A percentile compares a stretch with the other conserved stretches of the same genome.
phyloP scores from a whole-genome alignment of 805 yeast genomes.

The Ogataea haglerorum region DNA sequence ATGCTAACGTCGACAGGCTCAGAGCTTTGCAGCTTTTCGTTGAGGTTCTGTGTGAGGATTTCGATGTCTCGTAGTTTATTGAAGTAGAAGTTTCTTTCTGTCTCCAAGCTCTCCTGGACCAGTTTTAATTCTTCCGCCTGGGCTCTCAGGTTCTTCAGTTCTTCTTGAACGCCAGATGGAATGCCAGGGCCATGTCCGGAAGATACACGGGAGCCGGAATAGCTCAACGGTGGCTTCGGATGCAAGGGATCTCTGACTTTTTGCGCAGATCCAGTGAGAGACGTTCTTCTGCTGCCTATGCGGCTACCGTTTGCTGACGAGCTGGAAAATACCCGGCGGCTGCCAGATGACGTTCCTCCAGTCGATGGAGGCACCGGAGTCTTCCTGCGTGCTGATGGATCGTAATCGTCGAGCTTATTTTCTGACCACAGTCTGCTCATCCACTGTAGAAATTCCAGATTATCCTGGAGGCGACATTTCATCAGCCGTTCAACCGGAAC shows the following conservation, averaged over 20 bases:
- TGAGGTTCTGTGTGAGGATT: constrained; percentile 63
- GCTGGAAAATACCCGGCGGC: constrained; percentile 16
- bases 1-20: constrained; percentile 26
- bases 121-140: constrained; percentile 57
- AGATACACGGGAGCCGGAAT: constrained; percentile 6
- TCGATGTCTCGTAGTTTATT: constrained; percentile 88
- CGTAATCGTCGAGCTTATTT: constrained; percentile 68
- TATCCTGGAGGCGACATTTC: constrained; percentile 90
- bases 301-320: constrained; percentile 12
- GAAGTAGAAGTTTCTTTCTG: constrained; percentile 88
- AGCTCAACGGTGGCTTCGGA: constrained; percentile 7
- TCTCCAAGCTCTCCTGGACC: constrained; percentile 63
- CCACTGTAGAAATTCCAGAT: constrained; percentile 94
- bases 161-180: constrained; percentile 33
- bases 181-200: constrained; percentile 11
- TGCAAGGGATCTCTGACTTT: constrained; percentile 12
- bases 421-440: constrained; percentile 79
- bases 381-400: constrained; percentile 59
- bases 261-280: constrained; percentile 16
- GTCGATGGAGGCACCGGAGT: constrained; percentile 6
- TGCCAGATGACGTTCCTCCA: constrained; percentile 10
- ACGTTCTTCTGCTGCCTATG: constrained; percentile 22
- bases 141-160: constrained; percentile 45
- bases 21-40: constrained; percentile 43
- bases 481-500: constrained; percentile 79